A percentile compares a stretch with the other conserved stretches of the same genome.
These are phyloP conservation scores for Gossypium gossypioides DNA, from an alignment of 441 rosid genomes.

Conservation along the genomic window DNA sequence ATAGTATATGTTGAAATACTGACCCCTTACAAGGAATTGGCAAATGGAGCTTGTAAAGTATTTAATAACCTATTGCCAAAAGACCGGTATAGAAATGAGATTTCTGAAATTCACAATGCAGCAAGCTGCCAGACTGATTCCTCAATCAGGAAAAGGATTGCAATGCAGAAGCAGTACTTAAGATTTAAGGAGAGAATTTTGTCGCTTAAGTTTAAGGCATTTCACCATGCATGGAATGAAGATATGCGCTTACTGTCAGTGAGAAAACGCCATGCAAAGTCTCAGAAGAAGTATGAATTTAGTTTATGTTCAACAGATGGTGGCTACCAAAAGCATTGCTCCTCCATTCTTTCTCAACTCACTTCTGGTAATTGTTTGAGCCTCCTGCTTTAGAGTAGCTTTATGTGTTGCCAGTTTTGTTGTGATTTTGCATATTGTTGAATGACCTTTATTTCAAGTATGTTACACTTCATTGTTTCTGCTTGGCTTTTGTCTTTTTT, in stretches of 20 bases:
- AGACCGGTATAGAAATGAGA: conserved; percentile 25
- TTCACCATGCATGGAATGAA: conserved; percentile 77
- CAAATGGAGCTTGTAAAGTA: conserved; percentile 44
- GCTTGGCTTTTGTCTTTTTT: neutral
- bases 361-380: conserved; percentile 46
- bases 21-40: conserved; percentile 58
- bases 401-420: neutral
- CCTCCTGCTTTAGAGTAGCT: neutral
- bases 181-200: conserved; percentile 74
- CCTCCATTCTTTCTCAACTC: conserved; percentile 56
- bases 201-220: conserved; percentile 67
- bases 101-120: conserved; percentile 21
- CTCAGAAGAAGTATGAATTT: conserved; percentile 56
- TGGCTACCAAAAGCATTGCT: conserved; percentile 50
- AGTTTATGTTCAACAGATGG: conserved; percentile 38
- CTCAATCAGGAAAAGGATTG: conserved; percentile 39
- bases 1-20: conserved; percentile 32
- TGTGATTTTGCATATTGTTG: neutral
- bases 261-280: conserved; percentile 48
- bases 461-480: neutral
- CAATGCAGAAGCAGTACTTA: conserved; percentile 32
- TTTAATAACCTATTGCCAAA: conserved; percentile 47
- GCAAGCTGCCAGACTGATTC: conserved; percentile 27
- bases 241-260: conserved; percentile 48
- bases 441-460: neutral